These are phyloP conservation scores for Pilobolus umbonatus DNA, from an alignment of 192 early-diverging fungal genomes.

Conservation along the genomic window DNA sequence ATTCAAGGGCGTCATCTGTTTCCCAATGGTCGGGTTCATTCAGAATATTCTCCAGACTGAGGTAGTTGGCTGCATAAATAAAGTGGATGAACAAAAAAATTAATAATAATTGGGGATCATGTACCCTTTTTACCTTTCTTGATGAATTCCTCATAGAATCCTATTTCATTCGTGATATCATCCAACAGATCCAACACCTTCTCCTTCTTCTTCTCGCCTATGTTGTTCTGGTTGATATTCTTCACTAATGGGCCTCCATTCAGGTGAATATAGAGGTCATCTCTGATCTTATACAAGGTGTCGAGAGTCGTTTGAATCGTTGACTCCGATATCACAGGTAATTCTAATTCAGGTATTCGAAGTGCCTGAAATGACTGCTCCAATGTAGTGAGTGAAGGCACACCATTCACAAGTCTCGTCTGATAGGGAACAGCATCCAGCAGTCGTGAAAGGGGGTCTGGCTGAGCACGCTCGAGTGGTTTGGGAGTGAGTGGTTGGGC, in stretches of 20 bases:
- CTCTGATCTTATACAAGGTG: conserved; percentile 50
- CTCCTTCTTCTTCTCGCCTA: conserved; percentile 35
- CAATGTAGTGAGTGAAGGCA: conserved; percentile 47
- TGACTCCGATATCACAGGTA: conserved; percentile 50
- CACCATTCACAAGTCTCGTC: conserved; percentile 44
- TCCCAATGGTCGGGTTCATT: conserved; percentile 50
- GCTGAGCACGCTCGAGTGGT: conserved; percentile 10
- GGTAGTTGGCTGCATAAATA: conserved; percentile 39
- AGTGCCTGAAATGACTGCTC: conserved; percentile 50
- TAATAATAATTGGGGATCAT: neutral
- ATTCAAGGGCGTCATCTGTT: conserved; percentile 40
- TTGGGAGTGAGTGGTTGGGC: conserved; percentile 17
- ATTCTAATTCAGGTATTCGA: conserved; percentile 52
- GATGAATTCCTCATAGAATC: conserved; percentile 60
- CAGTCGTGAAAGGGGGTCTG: conserved; percentile 22
- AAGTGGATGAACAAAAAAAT: neutral
- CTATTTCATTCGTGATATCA: conserved; percentile 46
- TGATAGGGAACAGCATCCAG: conserved; percentile 22
- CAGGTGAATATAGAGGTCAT: conserved; percentile 56
- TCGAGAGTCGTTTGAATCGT: conserved; percentile 44
- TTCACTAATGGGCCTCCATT: conserved; percentile 50
- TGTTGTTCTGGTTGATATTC: conserved; percentile 2
- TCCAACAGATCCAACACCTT: conserved; percentile 47
- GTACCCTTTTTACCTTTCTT: conserved; percentile 42
- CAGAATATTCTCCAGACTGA: conserved; percentile 53